These are phyloP conservation scores for Camellia japonica DNA, from an alignment of 148 eudicot genomes.

Conservation along the genomic window DNA sequence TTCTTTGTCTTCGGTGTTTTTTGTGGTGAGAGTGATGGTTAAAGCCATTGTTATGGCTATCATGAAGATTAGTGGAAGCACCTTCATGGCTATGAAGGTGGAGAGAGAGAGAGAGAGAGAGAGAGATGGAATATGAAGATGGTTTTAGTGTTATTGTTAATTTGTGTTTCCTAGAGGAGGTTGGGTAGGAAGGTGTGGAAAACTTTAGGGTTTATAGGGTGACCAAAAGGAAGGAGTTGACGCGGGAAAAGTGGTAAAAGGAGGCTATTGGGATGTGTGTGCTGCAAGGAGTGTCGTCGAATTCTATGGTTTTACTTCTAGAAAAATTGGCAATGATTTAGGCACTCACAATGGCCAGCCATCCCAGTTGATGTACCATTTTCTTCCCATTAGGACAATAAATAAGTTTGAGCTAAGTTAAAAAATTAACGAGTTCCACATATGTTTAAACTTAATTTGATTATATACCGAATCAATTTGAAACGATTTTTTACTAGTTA, in stretches of 20 bases:
- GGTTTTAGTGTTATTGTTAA: neutral
- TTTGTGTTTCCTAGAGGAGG: neutral
- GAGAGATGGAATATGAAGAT: neutral
- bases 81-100: slow-evolving; percentile 6
- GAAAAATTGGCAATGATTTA: neutral
- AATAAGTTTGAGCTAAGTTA: neutral
- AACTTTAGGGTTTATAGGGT: slow-evolving; percentile 18
- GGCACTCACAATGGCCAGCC: neutral
- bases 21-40: slow-evolving; percentile 14
- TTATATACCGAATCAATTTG: no score
- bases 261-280: slow-evolving; percentile 9
- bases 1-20: neutral
- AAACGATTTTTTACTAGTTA: no score
- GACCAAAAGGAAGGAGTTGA: slow-evolving; percentile 29
- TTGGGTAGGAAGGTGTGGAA: neutral
- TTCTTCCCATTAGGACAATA: neutral
- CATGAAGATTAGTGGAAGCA: slow-evolving; percentile 22
- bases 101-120: neutral
- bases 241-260: slow-evolving; percentile 26
- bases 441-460: no score
- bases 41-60: slow-evolving; percentile 30
- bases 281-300: slow-evolving; percentile 15
- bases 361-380: neutral
- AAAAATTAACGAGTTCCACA: neutral
- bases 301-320: slow-evolving; percentile 6